These are phyloP conservation scores for Aspergillus intermedius DNA, from an alignment of 2,329 filamentous ascomycete species.

Conservation along the genomic window DNA sequence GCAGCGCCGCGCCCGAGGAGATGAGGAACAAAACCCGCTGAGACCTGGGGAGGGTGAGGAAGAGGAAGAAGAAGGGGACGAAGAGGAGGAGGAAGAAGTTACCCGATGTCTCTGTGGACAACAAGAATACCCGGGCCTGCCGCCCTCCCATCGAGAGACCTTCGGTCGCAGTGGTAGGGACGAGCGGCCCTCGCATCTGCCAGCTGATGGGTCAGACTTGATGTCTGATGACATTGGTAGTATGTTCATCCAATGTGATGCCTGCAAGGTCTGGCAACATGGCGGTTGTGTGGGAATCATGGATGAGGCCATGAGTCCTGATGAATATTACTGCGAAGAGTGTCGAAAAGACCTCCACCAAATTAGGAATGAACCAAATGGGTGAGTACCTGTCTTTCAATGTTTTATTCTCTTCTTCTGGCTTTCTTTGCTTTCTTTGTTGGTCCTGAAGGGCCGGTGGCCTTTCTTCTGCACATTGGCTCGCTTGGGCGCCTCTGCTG, in stretches of 20 bases:
- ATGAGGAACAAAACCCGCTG: conserved; percentile 54
- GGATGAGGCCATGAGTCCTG: conserved; percentile 84
- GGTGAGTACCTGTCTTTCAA: conserved; percentile 55
- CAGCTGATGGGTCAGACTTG: conserved; percentile 52
- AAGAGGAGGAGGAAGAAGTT: conserved; percentile 80
- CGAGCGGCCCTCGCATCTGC: conserved; percentile 52
- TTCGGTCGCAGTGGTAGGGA: conserved; percentile 54
- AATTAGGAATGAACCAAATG: conserved; percentile 71
- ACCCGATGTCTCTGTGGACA: conserved; percentile 92
- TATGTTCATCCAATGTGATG: conserved; percentile 95
- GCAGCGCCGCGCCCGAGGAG: conserved; percentile 65
- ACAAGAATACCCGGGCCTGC: conserved; percentile 85
- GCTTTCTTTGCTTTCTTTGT: background rate
- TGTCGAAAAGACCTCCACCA: conserved; percentile 89
- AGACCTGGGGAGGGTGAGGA: conserved; percentile 38
- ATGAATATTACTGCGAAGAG: conserved; percentile 96
- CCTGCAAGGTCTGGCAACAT: conserved; percentile 98
- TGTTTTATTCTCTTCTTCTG: background rate
- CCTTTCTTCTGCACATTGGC: no score
- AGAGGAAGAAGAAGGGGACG: conserved; percentile 58
- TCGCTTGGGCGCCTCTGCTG: no score
- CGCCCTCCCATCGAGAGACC: conserved; percentile 51
- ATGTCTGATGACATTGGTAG: conserved; percentile 82
- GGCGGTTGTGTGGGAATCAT: conserved; percentile 96
- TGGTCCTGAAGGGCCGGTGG: no score